Base-by-base conservation (phyloP, 148 eudicot species). In the Arctostaphylos glauca region DNA sequence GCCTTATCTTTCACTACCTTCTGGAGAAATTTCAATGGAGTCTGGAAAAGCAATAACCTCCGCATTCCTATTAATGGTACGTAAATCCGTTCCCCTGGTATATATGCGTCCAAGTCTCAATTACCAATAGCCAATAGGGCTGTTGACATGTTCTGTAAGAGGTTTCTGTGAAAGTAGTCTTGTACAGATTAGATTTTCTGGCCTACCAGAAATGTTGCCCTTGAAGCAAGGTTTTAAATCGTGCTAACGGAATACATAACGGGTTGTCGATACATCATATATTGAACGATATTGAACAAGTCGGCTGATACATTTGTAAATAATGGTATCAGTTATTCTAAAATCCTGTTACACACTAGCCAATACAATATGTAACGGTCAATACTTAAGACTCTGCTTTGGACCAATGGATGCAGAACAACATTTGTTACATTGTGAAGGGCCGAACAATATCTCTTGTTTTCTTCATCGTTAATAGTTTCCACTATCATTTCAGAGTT, bases 1-100 rank as follows among this genome's bases (percentile, higher is more conserved):
- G 54, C 85, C 85, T 18, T 9, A 55, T 55, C 81, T 78, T 6
- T 81, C 85, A 44, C 47, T 78, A 81, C 77, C 77, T 41, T 68
- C 85, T 46, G 85, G 85, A 67, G 85, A 83, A 55, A 7, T 66
- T 55, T 83, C 85, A 5, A 68, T 70, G 58, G 77, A 55, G 73
- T 70, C 16, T 5, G 85, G 77, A 52, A 78, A 49, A 18, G n/a
- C 67, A 55, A 70, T 83, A 5, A 76, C 68, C 3, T 54, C 71
- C 56, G 46, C 48, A 6, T 53, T 23, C 23, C 81, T 78, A 12
- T 47, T 55, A 43, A 78, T 70, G 85, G 85, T 83, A 19, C 21
- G 80, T 77, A 67, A 44, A 64, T 68, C 47, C 49, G n/a, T 43
- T 44, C 50, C 50, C 19, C 49, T 70, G 47, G 21, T 38, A 43